These are phyloP conservation scores for Trichoderma polysporum DNA, from an alignment of 2,329 filamentous ascomycete species.

Conservation along the genomic window DNA sequence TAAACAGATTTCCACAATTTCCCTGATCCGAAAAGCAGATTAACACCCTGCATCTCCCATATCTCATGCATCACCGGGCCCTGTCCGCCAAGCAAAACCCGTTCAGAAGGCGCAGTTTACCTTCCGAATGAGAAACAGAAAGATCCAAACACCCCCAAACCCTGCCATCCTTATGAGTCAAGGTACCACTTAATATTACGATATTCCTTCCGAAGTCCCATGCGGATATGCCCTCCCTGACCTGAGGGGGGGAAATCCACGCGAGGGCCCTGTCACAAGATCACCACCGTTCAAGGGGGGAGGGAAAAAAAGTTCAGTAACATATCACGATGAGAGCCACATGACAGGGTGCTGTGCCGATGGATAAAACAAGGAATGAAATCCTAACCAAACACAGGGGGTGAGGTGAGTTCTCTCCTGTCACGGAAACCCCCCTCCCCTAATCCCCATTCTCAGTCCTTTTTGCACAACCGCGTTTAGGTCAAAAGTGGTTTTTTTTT, in stretches of 20 bases:
- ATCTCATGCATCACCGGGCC: background rate
- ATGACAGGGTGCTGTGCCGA: slow-evolving; percentile 1
- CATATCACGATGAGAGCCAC: background rate
- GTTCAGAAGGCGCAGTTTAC: background rate
- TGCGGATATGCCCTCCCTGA: background rate
- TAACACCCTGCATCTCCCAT: background rate
- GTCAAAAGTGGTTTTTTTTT: background rate
- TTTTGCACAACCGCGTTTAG: background rate
- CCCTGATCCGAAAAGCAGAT: background rate
- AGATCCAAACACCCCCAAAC: background rate
- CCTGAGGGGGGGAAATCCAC: background rate
- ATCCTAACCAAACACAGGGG: background rate
- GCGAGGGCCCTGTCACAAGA: background rate
- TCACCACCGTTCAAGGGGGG: background rate
- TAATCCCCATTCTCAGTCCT: background rate
- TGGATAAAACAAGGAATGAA: background rate
- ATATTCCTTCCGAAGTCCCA: background rate
- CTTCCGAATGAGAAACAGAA: background rate
- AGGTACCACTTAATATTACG: too few species aligned
- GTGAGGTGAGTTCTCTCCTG: background rate
- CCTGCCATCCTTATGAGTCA: background rate
- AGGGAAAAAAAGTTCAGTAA: background rate
- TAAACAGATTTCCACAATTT: background rate
- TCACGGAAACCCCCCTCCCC: background rate
- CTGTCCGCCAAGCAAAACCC: background rate